Evolutionary conservation across 2,329 filamentous ascomycete species (phyloP).

Genomic region (Trichoderma semiorbis): DNA sequence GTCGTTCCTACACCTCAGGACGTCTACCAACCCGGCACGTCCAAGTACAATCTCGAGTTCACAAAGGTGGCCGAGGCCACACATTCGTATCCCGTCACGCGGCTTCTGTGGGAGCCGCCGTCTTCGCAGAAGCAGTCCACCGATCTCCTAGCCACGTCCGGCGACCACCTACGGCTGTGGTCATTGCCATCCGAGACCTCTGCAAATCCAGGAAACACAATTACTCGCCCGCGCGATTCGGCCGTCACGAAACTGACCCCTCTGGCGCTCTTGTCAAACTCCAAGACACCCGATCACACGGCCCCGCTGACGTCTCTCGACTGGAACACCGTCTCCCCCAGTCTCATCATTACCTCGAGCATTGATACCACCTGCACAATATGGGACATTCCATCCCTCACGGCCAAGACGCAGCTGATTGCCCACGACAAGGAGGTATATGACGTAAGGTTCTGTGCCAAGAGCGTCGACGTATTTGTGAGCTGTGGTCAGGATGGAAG

Average conservation of each 20-base stretch:
- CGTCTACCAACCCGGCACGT: slow-evolving; percentile 64
- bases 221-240: slow-evolving; percentile 59
- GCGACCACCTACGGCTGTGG: slow-evolving; percentile 91
- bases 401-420: slow-evolving; percentile 96
- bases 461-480: slow-evolving; percentile 97
- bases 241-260: slow-evolving; percentile 79
- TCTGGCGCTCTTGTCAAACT: slow-evolving; percentile 89
- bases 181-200: slow-evolving; percentile 73
- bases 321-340: slow-evolving; percentile 96
- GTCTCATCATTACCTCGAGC: slow-evolving; percentile 95
- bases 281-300: slow-evolving; percentile 96
- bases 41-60: slow-evolving; percentile 81
- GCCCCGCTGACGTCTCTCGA: slow-evolving; percentile 93
- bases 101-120: slow-evolving; percentile 92
- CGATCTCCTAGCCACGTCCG: slow-evolving; percentile 89
- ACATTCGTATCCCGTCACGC: slow-evolving; percentile 94
- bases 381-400: slow-evolving; percentile 97
- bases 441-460: slow-evolving; percentile 95
- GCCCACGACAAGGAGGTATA: slow-evolving; percentile 99
- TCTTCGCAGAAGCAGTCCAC: slow-evolving; percentile 94
- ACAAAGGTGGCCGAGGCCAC: slow-evolving; percentile 93
- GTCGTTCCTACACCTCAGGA: slow-evolving; percentile 67
- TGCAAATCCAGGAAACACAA: slow-evolving; percentile 58
- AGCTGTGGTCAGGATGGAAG: slow-evolving; percentile 97
- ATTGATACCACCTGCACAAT: slow-evolving; percentile 99